phyloP scores from a whole-genome alignment of 768 basidiomycete species.

The Boletus pseudopeckii region DNA sequence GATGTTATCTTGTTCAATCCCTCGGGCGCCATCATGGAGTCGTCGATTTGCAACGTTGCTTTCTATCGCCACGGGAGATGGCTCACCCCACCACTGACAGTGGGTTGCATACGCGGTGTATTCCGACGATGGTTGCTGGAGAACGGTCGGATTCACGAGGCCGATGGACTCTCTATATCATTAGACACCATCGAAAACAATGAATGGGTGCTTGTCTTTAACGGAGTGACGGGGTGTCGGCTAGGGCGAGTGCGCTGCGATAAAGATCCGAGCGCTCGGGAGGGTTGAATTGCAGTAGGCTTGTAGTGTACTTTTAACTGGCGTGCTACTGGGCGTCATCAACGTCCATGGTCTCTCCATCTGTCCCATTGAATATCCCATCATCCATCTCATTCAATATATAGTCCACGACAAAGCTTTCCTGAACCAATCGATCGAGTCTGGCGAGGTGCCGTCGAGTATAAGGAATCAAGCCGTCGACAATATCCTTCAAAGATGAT shows the following conservation, averaged over 20 bases:
- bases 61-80: constrained; percentile 54
- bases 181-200: constrained; percentile 43
- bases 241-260: constrained; percentile 38
- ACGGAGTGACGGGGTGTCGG: constrained; percentile 68
- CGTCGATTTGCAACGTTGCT: constrained; percentile 70
- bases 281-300: not conserved
- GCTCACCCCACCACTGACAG: constrained; percentile 59
- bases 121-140: constrained; percentile 67
- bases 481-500: constrained; percentile 58
- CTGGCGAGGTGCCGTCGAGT: constrained; percentile 88
- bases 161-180: constrained; percentile 39
- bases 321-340: constrained; percentile 10
- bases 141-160: constrained; percentile 53
- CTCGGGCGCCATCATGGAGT: constrained; percentile 51
- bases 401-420: constrained; percentile 94
- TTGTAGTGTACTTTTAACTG: constrained; percentile 18
- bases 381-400: constrained; percentile 85
- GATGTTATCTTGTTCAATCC: constrained; percentile 69
- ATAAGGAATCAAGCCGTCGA: constrained; percentile 89
- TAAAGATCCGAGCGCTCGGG: not conserved
- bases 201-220: constrained; percentile 70
- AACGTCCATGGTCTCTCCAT: constrained; percentile 44
- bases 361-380: constrained; percentile 58
- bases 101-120: constrained; percentile 73
- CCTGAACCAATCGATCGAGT: constrained; percentile 84